These are phyloP conservation scores for Aspergillus conjunctus DNA, from an alignment of 495 filamentous ascomycete species.

Conservation along the genomic window DNA sequence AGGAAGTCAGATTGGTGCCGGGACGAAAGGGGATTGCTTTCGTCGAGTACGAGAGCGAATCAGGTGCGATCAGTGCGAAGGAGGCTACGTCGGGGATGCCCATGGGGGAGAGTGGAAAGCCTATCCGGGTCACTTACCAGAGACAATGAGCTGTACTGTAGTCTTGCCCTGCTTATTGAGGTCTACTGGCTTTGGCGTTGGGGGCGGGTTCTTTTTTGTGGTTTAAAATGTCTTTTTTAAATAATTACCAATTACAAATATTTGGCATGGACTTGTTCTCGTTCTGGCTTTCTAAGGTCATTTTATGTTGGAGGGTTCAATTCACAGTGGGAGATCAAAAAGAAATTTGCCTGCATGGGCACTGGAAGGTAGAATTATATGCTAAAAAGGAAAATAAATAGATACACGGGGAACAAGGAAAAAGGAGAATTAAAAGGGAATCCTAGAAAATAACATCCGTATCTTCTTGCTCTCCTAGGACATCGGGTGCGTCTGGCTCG, in stretches of 20 bases:
- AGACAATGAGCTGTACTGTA: slow-evolving; percentile 60
- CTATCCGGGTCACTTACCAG: slow-evolving; percentile 88
- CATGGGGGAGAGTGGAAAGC: slow-evolving; percentile 68
- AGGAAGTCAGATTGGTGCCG: slow-evolving; percentile 86
- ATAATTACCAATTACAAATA: not conserved
- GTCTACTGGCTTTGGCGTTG: slow-evolving; percentile 38
- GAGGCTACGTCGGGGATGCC: slow-evolving; percentile 91
- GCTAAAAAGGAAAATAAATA: slow-evolving; percentile 28
- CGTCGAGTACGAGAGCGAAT: slow-evolving; percentile 91
- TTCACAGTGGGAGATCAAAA: too few species aligned
- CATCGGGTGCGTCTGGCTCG: slow-evolving; percentile 55
- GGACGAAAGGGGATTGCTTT: slow-evolving; percentile 90
- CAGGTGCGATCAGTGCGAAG: slow-evolving; percentile 90
- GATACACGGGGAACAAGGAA: slow-evolving; percentile 26
- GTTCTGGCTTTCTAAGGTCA: not conserved
- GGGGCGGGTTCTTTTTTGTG: slow-evolving; percentile 31
- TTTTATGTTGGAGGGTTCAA: too few species aligned
- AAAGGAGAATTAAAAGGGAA: slow-evolving; percentile 16
- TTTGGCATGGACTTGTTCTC: not conserved
- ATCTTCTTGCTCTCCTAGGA: slow-evolving; percentile 85
- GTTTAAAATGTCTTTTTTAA: slow-evolving; percentile 22
- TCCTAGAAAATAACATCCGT: slow-evolving; percentile 91
- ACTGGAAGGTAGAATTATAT: slow-evolving; percentile 20
- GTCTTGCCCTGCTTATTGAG: slow-evolving; percentile 9
- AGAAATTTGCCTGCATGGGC: too few species aligned